These are phyloP conservation scores for Inonotus obliquus DNA, from an alignment of 1,284 basidiomycete species.

Conservation along the genomic window DNA sequence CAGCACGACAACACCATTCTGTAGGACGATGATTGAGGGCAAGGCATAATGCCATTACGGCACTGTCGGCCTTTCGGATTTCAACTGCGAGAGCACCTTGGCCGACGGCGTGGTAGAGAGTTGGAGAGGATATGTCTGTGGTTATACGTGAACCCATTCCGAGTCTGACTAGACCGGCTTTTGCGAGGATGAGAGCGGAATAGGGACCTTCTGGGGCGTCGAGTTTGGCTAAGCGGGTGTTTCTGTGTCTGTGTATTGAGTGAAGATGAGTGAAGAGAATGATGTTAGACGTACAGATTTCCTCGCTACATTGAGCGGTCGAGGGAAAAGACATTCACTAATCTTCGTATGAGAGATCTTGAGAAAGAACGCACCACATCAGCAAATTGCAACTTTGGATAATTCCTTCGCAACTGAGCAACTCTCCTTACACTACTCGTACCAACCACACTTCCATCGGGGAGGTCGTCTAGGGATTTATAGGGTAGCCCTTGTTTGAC, in stretches of 20 bases:
- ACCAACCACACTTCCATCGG: conserved; percentile 86
- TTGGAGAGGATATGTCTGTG: conserved; percentile 68
- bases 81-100: conserved; percentile 93
- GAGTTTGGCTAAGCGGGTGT: conserved; percentile 89
- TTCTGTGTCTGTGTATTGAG: conserved; percentile 38
- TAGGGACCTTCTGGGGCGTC: conserved; percentile 84
- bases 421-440: conserved; percentile 92
- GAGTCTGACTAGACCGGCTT: conserved; percentile 87
- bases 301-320: conserved; percentile 50
- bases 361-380: conserved; percentile 86
- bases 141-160: conserved; percentile 79
- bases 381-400: conserved; percentile 77
- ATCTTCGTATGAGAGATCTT: no score
- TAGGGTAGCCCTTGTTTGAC: conserved; percentile 77
- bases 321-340: conserved; percentile 8
- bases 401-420: conserved; percentile 83
- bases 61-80: conserved; percentile 69
- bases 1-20: conserved; percentile 72
- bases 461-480: conserved; percentile 79
- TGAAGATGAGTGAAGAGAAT: conserved; percentile 5
- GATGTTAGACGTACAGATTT: conserved; percentile 57
- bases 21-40: conserved; percentile 73
- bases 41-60: conserved; percentile 58
- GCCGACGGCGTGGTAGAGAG: conserved; percentile 85
- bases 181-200: conserved; percentile 89